Evolutionary conservation across 495 filamentous ascomycete species (phyloP).

Genomic region (Aspergillus cavernicola): DNA sequence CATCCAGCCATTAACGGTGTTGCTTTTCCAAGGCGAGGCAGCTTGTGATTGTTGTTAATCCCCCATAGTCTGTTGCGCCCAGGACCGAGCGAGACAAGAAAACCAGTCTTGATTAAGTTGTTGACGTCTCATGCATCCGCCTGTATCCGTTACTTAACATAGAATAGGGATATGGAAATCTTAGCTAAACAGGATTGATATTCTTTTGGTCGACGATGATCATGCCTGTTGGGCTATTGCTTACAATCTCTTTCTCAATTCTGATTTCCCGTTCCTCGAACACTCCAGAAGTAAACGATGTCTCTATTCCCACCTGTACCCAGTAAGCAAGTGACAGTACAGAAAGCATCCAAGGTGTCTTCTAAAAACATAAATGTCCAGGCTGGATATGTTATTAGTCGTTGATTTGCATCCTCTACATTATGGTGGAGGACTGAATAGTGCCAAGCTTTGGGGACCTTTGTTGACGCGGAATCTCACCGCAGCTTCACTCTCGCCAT

Average conservation of each 20-base stretch:
- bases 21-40: conserved; percentile 67
- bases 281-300: too few species aligned
- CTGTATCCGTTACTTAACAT: conserved; percentile 1
- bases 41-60: conserved; percentile 31
- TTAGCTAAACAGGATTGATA: neutral
- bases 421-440: too few species aligned
- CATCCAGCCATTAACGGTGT: conserved; percentile 77
- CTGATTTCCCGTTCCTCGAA: too few species aligned
- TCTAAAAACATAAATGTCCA: too few species aligned
- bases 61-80: neutral
- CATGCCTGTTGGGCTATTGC: too few species aligned
- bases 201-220: neutral
- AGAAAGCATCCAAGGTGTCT: too few species aligned
- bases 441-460: neutral
- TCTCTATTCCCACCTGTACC: too few species aligned
- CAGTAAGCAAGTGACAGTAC: too few species aligned
- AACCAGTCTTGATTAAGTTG: neutral
- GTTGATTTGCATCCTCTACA: too few species aligned
- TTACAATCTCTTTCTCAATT: too few species aligned
- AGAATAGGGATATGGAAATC: neutral
- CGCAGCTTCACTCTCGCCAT: neutral
- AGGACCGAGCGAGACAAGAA: neutral
- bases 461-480: neutral
- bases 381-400: too few species aligned
- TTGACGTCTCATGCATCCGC: neutral